A percentile compares a stretch with the other conserved stretches of the same genome.
Conservation (phyloP, 306 rosid genomes). For the Cucurbita maxima region DNA sequence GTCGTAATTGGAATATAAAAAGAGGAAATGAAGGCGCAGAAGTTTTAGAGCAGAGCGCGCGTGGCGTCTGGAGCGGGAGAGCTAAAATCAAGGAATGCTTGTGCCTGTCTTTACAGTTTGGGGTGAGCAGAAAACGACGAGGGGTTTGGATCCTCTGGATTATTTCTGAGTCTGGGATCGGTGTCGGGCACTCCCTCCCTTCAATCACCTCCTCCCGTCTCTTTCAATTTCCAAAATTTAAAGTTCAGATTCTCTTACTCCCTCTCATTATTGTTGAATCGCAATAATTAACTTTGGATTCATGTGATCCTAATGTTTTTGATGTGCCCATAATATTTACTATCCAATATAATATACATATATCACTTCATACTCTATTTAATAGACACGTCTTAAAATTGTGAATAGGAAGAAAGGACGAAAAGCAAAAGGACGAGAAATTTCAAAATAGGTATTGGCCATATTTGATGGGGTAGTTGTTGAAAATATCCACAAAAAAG, state of each 20-base stretch:
- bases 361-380: no score
- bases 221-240: neutral
- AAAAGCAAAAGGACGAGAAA: neutral
- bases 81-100: neutral
- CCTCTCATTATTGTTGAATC: neutral
- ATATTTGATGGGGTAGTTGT: neutral
- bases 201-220: conserved; percentile 6
- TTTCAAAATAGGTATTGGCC: neutral
- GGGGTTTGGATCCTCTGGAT: conserved; percentile 6
- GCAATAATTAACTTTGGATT: no score
- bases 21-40: neutral
- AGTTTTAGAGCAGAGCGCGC: conserved; percentile 35
- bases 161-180: neutral
- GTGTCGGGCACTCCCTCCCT: conserved; percentile 11
- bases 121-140: conserved; percentile 48
- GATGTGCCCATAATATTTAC: no score
- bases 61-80: conserved; percentile 61
- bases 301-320: neutral
- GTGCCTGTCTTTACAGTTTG: neutral
- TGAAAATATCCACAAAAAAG: neutral
- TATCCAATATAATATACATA: no score
- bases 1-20: no score
- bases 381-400: no score
- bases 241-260: neutral
- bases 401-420: neutral